These are phyloP conservation scores for Calendula officinalis DNA, from an alignment of 129 eudicot species.

Conservation along the genomic window DNA sequence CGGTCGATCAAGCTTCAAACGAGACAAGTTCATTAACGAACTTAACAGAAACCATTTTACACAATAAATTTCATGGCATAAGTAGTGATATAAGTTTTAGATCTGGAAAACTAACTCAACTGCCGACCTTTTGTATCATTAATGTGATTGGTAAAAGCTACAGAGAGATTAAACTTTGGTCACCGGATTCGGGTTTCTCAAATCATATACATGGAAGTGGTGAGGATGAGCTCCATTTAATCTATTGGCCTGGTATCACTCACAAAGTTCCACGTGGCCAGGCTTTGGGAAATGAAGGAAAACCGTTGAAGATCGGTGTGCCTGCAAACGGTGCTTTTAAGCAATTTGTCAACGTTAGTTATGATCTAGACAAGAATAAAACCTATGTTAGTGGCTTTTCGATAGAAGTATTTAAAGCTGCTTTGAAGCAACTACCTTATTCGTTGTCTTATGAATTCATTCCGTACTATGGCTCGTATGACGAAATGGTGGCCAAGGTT, in stretches of 20 bases:
- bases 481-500: slow-evolving; percentile 58
- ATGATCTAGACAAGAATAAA: slow-evolving; percentile 32
- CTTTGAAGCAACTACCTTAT: slow-evolving; percentile 38
- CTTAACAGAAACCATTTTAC: slow-evolving; percentile 14
- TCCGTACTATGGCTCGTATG: slow-evolving; percentile 56
- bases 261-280: slow-evolving; percentile 41
- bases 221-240: slow-evolving; percentile 27
- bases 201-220: slow-evolving; percentile 12
- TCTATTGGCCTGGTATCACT: slow-evolving; percentile 58
- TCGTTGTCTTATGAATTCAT: slow-evolving; percentile 42
- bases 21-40: slow-evolving; percentile 12
- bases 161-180: slow-evolving; percentile 51
- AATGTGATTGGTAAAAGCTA: slow-evolving; percentile 67
- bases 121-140: slow-evolving; percentile 42
- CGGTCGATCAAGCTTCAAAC: slow-evolving; percentile 19
- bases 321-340: slow-evolving; percentile 62
- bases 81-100: slow-evolving; percentile 51
- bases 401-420: slow-evolving; percentile 55
- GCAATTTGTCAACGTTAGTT: slow-evolving; percentile 59
- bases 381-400: slow-evolving; percentile 50
- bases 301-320: slow-evolving; percentile 48
- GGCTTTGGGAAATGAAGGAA: slow-evolving; percentile 26
- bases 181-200: slow-evolving; percentile 46
- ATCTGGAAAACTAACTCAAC: slow-evolving; percentile 33
- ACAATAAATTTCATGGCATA: slow-evolving; percentile 35